Conservation (phyloP, 2,329 filamentous ascomycete genomes). For the Fusarium clavum region DNA sequence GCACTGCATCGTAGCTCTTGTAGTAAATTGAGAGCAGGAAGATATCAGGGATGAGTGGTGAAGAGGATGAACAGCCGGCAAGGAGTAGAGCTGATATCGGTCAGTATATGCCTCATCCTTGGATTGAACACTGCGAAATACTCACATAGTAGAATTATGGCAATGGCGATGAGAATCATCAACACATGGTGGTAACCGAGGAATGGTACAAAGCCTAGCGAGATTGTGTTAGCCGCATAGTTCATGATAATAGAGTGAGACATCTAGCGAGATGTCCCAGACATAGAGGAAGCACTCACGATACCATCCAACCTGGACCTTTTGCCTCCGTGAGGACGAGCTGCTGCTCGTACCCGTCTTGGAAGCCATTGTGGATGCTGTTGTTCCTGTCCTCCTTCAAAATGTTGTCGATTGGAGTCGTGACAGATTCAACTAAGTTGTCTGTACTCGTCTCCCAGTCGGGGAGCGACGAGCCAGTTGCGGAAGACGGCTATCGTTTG, state of each 20-base stretch:
- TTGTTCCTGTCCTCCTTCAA: constrained; percentile 35
- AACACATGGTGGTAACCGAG: constrained; percentile 85
- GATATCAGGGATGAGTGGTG: constrained; percentile 92
- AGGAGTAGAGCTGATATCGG: constrained; percentile 78
- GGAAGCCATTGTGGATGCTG: constrained; percentile 41
- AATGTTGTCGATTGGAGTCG: constrained; percentile 14
- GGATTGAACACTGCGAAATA: constrained; percentile 39
- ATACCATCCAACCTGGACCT: constrained; percentile 62
- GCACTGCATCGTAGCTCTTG: constrained; percentile 82
- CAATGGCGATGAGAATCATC: constrained; percentile 95
- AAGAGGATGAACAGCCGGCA: constrained; percentile 96
- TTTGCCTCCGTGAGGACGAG: constrained; percentile 48
- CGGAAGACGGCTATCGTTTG: constrained; percentile 11
- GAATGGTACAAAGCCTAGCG: constrained; percentile 72
- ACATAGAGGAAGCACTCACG: constrained; percentile 52
- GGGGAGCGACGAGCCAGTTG: constrained; percentile 43
- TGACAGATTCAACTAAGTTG: constrained; percentile 27
- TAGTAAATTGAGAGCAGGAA: constrained; percentile 99
- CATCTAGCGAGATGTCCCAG: constrained; percentile 30
- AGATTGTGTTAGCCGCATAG: constrained; percentile 38
- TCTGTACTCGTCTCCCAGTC: constrained; percentile 42
- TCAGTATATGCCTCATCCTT: constrained; percentile 15
- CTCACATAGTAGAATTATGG: constrained; percentile 95
- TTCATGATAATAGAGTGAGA: neutral
- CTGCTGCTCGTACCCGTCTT: constrained; percentile 43